Evolutionary conservation across 768 basidiomycete genomes (phyloP), one percentile per base, ranked within the genome.

Genomic region (Peribolospora kevripleyi): DNA sequence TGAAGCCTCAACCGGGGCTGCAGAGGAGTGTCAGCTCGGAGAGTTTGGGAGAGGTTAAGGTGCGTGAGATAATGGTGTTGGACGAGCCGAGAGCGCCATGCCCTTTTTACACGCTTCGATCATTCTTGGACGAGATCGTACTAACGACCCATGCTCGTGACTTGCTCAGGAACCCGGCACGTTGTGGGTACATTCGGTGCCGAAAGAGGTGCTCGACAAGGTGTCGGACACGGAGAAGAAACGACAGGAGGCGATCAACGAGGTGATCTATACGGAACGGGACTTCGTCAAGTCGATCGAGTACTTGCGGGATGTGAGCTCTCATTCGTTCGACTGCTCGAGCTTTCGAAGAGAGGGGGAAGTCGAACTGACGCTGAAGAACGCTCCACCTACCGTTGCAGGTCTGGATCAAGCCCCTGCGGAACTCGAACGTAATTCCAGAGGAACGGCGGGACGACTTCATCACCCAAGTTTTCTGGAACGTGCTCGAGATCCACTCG

Each of bases 221-320:
- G 87, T 95, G 36, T 82, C 82, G 4, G 90, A 93, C 56, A 73
- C 73, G 37, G 91, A 98, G 73, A 93, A 90, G 75, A 88, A 76
- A 67, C 76, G 91, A 2, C 91, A 97, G 66, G 93, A 98, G 67
- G 85, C 86, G 25, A 97, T 98, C 71, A 95, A 97, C 65, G 93
- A 98, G 70, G 85, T 93, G 42, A 80, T 78, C 55, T 77, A 77
- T 59, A 98, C 93, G 6, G 93, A 97, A 66, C 76, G 90, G 38
- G 93, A 97, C 70, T 97, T 98, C 67, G 90, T 98, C 48, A 76
- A 86, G 55, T 93, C 95, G 68, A 78, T 97, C 78, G 93, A 98
- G 68, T 97, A 97, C 65, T 75, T 98, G 50, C 81, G 90, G 59
- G 91, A 97, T 65, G 84, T 91, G 63, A 62, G 84, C 55, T 6